Conservation (phyloP, 805 yeast genomes). For the Saturnispora ahearnii region DNA sequence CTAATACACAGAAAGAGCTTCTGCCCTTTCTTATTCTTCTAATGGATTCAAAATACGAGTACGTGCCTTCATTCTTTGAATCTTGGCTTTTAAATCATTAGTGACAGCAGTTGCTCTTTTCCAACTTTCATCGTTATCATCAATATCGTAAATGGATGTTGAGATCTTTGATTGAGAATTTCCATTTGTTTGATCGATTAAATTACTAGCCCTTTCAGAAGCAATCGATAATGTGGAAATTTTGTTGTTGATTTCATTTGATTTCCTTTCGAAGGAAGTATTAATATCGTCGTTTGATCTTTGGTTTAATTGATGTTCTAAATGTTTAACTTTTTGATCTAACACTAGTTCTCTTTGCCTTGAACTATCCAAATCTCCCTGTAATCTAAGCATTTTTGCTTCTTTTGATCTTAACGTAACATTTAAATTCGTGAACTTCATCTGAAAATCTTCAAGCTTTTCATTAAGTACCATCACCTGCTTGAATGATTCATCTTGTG, state of each 20-base stretch:
- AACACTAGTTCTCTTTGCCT: slow-evolving; percentile 35
- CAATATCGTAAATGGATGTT: slow-evolving; percentile 27
- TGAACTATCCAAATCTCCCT: slow-evolving; percentile 52
- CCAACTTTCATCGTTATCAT: slow-evolving; percentile 65
- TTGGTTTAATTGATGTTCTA: slow-evolving; percentile 11
- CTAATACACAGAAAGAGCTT: not conserved
- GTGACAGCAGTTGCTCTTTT: slow-evolving; percentile 86
- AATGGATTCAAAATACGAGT: slow-evolving; percentile 19
- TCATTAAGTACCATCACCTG: slow-evolving; percentile 29
- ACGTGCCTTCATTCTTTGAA: slow-evolving; percentile 79
- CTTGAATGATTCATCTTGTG: slow-evolving; percentile 25
- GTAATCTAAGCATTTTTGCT: slow-evolving; percentile 52
- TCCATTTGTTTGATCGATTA: not conserved
- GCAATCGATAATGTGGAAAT: slow-evolving; percentile 29
- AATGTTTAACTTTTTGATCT: slow-evolving; percentile 17
- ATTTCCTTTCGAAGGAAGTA: slow-evolving; percentile 7
- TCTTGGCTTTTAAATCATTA: slow-evolving; percentile 72
- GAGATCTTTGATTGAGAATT: slow-evolving; percentile 4
- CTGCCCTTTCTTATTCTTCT: not conserved
- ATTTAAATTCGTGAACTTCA: slow-evolving; percentile 41
- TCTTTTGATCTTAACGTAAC: slow-evolving; percentile 58
- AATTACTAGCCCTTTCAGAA: slow-evolving; percentile 7
- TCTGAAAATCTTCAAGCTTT: slow-evolving; percentile 35
- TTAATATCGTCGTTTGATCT: not conserved
- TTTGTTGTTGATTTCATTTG: slow-evolving; percentile 24